Base-by-base conservation (phyloP, 2,329 filamentous ascomycete species). In the Trichophyton verrucosum region DNA sequence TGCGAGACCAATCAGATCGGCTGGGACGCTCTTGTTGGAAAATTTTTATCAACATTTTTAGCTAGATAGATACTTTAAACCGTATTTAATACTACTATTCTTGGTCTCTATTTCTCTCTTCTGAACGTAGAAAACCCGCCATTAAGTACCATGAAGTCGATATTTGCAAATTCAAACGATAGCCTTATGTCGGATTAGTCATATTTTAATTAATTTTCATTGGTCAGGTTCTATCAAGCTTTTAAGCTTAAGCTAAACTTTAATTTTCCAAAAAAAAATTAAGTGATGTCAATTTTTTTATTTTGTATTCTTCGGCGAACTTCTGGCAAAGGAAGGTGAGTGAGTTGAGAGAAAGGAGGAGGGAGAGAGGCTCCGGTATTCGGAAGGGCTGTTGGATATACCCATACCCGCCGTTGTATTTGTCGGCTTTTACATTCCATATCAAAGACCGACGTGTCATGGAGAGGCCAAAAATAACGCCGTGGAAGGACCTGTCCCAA, bases 401-500 rank as follows among this genome's bases (percentile, higher is more conserved):
- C 46, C 20, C 20, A 49, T 49, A 27, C 5, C 5, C 11, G 8
- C 24, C 8, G 13, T 42, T 46, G 22, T 69, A 3, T 71, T 71
- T 64, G 61, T 60, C 60, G 63, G 15, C 9, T n/a, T 24, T 24
- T 24, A 17, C 40, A 47, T 24, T 15, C 20, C 24, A 5, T 44
- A 40, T 40, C 33, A 20, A 42, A 46, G 22, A 15, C 40, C 22
- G 40, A 6, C 7, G 20, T 42, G 20, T 30, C 36, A 76, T 76
- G 74, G 69, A 74, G 11, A 75, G 72, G 61, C 66, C 76, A 40
- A 66, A 71, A 30, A 75, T 76, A 61, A 76, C 74, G 4, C 72
- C 74, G 33, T 76, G 74, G 74, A 76, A 75, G 63, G 67, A 70
- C 13, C 66, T 69, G 40, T 69, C 70, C 2, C 69, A 75, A 60